Evolutionary conservation across 2,329 filamentous ascomycete species (phyloP).

Genomic region (Fusarium decemcellulare): DNA sequence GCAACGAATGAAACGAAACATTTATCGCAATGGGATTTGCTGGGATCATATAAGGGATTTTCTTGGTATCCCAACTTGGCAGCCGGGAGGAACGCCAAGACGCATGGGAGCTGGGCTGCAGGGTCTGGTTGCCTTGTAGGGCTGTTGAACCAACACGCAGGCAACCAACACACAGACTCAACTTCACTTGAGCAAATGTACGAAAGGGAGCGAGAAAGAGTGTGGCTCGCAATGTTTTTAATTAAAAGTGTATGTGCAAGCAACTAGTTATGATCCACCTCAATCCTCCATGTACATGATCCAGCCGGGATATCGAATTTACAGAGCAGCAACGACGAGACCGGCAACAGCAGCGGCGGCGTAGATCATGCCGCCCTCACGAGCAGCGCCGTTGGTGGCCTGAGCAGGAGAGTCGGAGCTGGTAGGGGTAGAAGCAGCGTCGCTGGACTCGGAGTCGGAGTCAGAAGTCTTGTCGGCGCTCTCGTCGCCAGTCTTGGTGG

Average conservation of each 20-base stretch:
- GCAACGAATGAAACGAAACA: too few species aligned
- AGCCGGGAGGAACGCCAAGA: too few species aligned
- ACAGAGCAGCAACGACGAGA: conserved; percentile 48
- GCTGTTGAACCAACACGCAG: background rate
- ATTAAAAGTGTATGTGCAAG: conserved; percentile 14
- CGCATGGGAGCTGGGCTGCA: background rate
- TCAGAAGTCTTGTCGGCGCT: conserved; percentile 16
- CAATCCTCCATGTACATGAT: conserved; percentile 1
- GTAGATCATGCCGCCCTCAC: conserved; percentile 47
- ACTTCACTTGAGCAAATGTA: too few species aligned
- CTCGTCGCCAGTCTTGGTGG: conserved; percentile 17
- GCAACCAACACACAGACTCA: too few species aligned
- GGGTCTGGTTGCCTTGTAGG: background rate
- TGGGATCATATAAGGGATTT: too few species aligned
- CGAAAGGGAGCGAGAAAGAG: background rate
- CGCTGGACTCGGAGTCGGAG: conserved; percentile 1
- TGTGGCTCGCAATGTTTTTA: conserved; percentile 9
- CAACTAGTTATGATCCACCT: background rate
- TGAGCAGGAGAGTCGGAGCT: conserved; percentile 8
- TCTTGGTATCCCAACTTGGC: too few species aligned
- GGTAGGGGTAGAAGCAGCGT: conserved; percentile 12
- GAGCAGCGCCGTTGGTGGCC: conserved; percentile 39
- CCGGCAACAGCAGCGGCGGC: conserved; percentile 51
- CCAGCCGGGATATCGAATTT: conserved; percentile 21
- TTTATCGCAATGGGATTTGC: too few species aligned